Base-by-base conservation (phyloP, 208 protist genomes). In the Wallacemonas sp. region DNA sequence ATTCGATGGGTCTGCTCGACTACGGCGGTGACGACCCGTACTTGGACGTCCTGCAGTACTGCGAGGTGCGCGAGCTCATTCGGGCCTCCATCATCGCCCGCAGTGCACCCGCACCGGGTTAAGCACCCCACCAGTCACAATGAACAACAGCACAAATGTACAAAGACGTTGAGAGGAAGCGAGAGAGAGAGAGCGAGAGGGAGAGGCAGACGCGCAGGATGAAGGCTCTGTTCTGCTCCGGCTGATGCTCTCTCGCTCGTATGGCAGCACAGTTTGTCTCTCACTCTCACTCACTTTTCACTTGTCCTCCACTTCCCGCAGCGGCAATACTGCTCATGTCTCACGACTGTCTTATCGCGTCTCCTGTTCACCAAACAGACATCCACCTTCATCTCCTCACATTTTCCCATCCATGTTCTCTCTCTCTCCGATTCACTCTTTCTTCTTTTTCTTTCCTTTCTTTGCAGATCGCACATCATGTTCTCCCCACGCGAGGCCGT, bases 401-500 rank as follows among this genome's bases (percentile, higher is more conserved):
- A n/a, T 43, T 44, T 49, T 5, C 19, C 24, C 9, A 26, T 21
- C 27, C 33, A 1, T 48, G 11, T 34, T 2, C 47, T 27, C 29
- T 54, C 36, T 24, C 33, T 19, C 30, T 24, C n/a, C 23, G 4
- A 21, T 16, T 55, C 17, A 56, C 11, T 14, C 57, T 55, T 17
- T 48, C 21, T 6, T 43, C 2, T 47, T 8, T 27, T 43, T 69
- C 19, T 19, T 46, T 61, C 8, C 14, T 23, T 29, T 52, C 6
- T 36, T 23, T 71, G 54, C 26, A 33, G 17, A 9, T 26, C 16
- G 3, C 6, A 14, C 23, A 12, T 54, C 29, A 78, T 85, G 76
- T 78, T 80, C 65, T 91, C 85, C 11, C 84, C 81, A 8, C 82
- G 76, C 52, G 68, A 87, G 72, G 81, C 89, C 14, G 81, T 91